Conservation (phyloP, 768 basidiomycete genomes). For the Mycena filopes region DNA sequence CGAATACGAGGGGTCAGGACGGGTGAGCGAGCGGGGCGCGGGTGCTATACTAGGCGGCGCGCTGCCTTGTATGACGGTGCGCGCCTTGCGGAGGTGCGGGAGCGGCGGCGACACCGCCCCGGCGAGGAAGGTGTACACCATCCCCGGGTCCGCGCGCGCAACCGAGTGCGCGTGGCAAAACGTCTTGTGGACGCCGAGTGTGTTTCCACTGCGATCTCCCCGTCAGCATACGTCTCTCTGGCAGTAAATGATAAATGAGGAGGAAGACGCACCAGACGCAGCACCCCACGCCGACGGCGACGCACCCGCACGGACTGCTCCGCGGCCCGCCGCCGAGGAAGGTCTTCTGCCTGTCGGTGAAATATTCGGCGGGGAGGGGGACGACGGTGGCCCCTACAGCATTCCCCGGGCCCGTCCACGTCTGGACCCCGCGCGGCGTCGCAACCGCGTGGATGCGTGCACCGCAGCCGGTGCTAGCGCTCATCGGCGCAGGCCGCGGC, state of each 20-base stretch:
- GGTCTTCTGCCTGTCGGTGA: slow-evolving; percentile 4
- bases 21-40: no score
- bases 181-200: slow-evolving; percentile 4
- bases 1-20: no score
- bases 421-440: neutral
- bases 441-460: neutral
- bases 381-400: neutral
- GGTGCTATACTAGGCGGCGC: no score
- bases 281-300: slow-evolving; percentile 6
- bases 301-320: slow-evolving; percentile 1
- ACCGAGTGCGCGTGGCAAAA: neutral
- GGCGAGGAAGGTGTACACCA: slow-evolving; percentile 4
- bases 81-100: neutral
- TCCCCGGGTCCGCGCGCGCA: neutral
- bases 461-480: slow-evolving; percentile 3
- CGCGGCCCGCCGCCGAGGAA: neutral
- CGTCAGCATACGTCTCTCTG: no score
- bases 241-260: neutral
- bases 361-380: slow-evolving; percentile 10
- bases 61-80: neutral
- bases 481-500: neutral
- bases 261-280: slow-evolving; percentile 3
- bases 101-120: slow-evolving; percentile 6
- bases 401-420: neutral
- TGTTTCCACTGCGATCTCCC: slow-evolving; percentile 4